A percentile compares a stretch with the other conserved stretches of the same genome.
phyloP scores from a whole-genome alignment of 768 basidiomycete genomes.

The Leccinum disarticulatum region DNA sequence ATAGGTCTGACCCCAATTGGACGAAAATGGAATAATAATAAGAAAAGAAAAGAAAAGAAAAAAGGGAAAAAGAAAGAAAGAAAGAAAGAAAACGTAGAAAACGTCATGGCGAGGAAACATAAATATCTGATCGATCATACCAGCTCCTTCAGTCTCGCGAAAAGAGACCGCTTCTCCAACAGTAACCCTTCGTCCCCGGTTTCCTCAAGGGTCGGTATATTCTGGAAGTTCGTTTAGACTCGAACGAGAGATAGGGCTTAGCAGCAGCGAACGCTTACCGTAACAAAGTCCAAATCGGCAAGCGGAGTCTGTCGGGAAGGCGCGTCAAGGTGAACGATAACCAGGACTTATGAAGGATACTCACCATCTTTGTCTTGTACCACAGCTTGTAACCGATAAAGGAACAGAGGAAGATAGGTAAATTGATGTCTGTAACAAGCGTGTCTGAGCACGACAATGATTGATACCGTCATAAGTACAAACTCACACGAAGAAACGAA shows the following conservation, averaged over 20 bases:
- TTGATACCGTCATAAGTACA: neutral
- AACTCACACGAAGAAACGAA: slow-evolving; percentile 47
- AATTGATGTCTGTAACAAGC: slow-evolving; percentile 36
- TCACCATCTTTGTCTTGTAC: slow-evolving; percentile 23
- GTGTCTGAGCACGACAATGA: neutral
- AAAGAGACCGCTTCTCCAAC: slow-evolving; percentile 10
- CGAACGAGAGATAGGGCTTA: neutral
- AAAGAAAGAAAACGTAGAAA: too few relatives aligned
- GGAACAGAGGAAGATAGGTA: slow-evolving; percentile 43
- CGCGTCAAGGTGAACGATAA: neutral
- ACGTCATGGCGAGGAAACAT: neutral
- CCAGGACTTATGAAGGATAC: neutral
- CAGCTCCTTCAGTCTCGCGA: slow-evolving; percentile 1
- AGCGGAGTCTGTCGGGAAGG: slow-evolving; percentile 15
- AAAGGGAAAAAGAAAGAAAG: too few relatives aligned
- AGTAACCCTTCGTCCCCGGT: slow-evolving; percentile 45
- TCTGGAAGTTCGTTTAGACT: slow-evolving; percentile 34
- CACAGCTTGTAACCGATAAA: slow-evolving; percentile 45
- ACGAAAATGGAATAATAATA: too few relatives aligned
- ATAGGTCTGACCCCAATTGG: too few relatives aligned
- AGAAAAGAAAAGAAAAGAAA: too few relatives aligned
- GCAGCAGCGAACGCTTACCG: slow-evolving; percentile 38
- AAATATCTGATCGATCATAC: slow-evolving; percentile 6
- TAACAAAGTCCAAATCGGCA: slow-evolving; percentile 73
- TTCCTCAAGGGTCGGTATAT: slow-evolving; percentile 69